Percentiles rank a stretch among this genome's conserved stretches.
Evolutionary conservation across 2,329 filamentous ascomycete species (phyloP).

Genomic region (Cadophora sp.): DNA sequence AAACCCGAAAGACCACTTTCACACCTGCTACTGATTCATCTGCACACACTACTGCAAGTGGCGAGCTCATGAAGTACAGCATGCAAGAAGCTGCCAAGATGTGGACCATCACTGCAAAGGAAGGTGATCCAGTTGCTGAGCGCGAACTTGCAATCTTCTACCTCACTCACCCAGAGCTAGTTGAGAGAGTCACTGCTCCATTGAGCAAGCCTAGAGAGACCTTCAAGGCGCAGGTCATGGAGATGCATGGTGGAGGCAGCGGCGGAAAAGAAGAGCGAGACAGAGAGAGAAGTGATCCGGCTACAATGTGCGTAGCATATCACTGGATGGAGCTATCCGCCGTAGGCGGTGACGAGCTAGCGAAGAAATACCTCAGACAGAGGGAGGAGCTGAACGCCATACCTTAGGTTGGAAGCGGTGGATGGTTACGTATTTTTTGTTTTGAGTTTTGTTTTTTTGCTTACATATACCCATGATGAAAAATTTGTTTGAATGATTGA

Average conservation of each 20-base stretch:
- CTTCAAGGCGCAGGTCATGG: conserved; percentile 88
- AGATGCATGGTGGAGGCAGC: conserved; percentile 60
- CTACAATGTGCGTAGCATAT: conserved; percentile 90
- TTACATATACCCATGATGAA: conserved; percentile 17
- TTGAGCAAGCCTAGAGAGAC: conserved; percentile 85
- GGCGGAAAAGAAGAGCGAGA: conserved; percentile 56
- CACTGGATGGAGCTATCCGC: conserved; percentile 97
- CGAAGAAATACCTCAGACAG: conserved; percentile 81
- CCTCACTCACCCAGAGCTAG: conserved; percentile 86
- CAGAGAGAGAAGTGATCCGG: conserved; percentile 75
- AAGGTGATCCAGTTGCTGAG: conserved; percentile 87
- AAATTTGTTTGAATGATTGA: neutral
- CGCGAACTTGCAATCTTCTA: conserved; percentile 94
- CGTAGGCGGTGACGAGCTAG: conserved; percentile 84
- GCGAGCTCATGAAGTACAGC: conserved; percentile 64
- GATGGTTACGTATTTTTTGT: neutral
- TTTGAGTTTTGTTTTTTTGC: neutral
- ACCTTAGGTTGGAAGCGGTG: conserved; percentile 27
- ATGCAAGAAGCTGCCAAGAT: conserved; percentile 85
- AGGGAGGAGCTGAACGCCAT: conserved; percentile 45
- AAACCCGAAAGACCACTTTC: conserved; percentile 57
- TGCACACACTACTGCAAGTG: conserved; percentile 46
- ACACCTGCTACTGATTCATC: conserved; percentile 25
- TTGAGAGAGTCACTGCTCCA: conserved; percentile 81
- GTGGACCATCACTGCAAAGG: conserved; percentile 92